Conservation (phyloP, 768 basidiomycete genomes). For the Lanmaoa rubissima region DNA sequence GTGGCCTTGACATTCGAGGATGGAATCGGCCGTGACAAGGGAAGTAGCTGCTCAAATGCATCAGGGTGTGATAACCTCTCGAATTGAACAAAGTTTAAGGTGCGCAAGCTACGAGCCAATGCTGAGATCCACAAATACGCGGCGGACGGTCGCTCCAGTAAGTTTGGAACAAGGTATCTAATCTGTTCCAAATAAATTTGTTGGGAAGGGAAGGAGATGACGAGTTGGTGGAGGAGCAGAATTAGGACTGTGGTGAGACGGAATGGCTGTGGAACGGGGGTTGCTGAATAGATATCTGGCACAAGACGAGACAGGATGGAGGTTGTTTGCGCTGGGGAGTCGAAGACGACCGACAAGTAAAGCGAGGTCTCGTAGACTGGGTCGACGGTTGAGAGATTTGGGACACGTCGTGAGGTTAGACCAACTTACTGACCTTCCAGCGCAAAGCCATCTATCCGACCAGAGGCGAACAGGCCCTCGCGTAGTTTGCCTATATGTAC, state of each 20-base stretch:
- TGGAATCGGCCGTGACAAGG: neutral
- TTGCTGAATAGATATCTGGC: constrained; percentile 42
- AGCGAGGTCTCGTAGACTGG: constrained; percentile 76
- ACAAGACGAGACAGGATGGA: constrained; percentile 62
- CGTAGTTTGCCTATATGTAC: constrained; percentile 63
- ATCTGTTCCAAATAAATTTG: constrained; percentile 39
- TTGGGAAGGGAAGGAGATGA: constrained; percentile 64
- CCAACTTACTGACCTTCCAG: constrained; percentile 53
- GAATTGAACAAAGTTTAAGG: constrained; percentile 53
- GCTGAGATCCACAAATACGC: constrained; percentile 50
- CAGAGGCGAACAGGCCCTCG: constrained; percentile 66
- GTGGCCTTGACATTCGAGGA: neutral
- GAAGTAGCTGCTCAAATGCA: constrained; percentile 26
- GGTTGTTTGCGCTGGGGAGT: constrained; percentile 56
- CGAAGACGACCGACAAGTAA: constrained; percentile 61
- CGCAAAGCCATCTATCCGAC: constrained; percentile 58
- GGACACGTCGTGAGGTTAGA: neutral
- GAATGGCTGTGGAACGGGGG: constrained; percentile 14
- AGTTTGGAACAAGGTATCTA: constrained; percentile 22
- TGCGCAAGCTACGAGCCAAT: constrained; percentile 52
- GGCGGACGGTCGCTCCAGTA: constrained; percentile 38
- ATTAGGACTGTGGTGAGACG: constrained; percentile 40
- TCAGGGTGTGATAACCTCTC: constrained; percentile 40
- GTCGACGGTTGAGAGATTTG: neutral
- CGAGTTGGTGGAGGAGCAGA: constrained; percentile 58